phyloP scores from a whole-genome alignment of 164 flowering plant genomes.

The Berberis vulgaris region DNA sequence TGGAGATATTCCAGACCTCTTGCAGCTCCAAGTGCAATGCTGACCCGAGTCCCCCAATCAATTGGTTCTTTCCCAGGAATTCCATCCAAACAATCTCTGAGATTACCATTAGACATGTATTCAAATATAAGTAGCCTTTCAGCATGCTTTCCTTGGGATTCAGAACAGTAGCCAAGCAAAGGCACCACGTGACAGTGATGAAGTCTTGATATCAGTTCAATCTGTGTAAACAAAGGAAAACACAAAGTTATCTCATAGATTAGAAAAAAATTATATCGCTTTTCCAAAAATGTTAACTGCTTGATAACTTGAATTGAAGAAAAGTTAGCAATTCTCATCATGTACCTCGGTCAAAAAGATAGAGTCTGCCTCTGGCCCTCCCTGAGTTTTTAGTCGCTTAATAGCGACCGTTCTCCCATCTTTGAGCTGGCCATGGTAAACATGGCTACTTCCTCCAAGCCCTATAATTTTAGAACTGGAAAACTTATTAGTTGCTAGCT shows the following conservation, averaged over 20 bases:
- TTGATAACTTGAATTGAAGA: neutral
- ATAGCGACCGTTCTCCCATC: conserved; percentile 77
- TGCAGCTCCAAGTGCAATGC: conserved; percentile 95
- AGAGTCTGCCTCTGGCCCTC: conserved; percentile 60
- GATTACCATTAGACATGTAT: conserved; percentile 74
- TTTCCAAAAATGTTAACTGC: too few relatives aligned
- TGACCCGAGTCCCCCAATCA: conserved; percentile 74
- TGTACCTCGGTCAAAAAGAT: conserved; percentile 67
- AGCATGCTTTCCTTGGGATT: conserved; percentile 51
- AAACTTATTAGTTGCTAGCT: conserved; percentile 69
- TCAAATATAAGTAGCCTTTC: conserved; percentile 87
- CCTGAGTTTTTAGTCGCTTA: conserved; percentile 56
- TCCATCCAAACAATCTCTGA: conserved; percentile 77
- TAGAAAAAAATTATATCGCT: neutral
- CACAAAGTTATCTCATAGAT: neutral
- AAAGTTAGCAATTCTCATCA: conserved; percentile 1
- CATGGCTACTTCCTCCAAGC: conserved; percentile 88
- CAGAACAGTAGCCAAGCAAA: conserved; percentile 88
- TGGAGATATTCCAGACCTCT: conserved; percentile 96
- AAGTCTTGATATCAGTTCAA: conserved; percentile 77
- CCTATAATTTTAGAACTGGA: conserved; percentile 65
- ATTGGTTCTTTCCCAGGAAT: conserved; percentile 35
- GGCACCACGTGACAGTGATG: conserved; percentile 93
- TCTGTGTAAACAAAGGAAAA: conserved; percentile 29
- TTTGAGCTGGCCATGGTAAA: conserved; percentile 68